A percentile compares a stretch with the other conserved stretches of the same genome.
Evolutionary conservation across 202 grass and related monocot species (phyloP).

Genomic region (Saccharum hybrid): DNA sequence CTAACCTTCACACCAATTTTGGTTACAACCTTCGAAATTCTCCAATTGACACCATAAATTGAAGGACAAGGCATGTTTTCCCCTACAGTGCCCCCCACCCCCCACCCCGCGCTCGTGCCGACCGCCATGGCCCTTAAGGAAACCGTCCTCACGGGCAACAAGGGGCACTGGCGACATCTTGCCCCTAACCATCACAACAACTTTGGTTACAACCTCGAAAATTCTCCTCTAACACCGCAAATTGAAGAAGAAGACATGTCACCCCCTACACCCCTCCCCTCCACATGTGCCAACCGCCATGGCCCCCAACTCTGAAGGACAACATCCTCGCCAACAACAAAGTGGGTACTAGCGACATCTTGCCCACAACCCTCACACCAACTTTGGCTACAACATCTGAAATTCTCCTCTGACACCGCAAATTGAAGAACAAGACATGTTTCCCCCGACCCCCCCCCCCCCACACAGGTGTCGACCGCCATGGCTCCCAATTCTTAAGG

Average conservation of each 20-base stretch:
- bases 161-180: no score
- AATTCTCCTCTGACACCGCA: neutral
- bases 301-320: neutral
- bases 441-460: neutral
- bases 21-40: neutral
- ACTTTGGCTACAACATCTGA: neutral
- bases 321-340: neutral
- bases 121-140: no score
- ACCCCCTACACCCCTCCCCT: neutral
- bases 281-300: neutral
- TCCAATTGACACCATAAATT: neutral
- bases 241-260: neutral
- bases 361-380: neutral
- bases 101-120: no score
- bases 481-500: neutral
- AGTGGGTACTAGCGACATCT: neutral
- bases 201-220: no score
- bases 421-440: neutral
- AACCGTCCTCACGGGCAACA: no score
- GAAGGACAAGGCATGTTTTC: neutral
- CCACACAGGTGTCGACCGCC: neutral
- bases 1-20: neutral
- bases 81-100: no score
- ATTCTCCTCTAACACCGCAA: no score
- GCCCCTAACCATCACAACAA: no score